Base-by-base conservation (phyloP, 169 alveolate genomes). In the Plasmodium berghei region DNA sequence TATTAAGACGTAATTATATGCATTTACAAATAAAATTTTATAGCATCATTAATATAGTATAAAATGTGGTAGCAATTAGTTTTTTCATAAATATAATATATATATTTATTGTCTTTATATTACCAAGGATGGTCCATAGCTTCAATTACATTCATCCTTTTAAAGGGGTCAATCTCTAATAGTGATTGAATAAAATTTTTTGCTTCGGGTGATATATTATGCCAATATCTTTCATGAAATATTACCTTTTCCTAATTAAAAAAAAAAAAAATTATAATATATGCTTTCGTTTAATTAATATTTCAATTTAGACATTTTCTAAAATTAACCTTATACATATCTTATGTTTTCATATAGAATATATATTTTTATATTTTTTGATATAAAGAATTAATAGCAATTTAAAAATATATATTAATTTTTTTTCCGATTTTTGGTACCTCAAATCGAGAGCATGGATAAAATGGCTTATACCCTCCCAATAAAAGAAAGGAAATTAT, bases 381-480 rank as follows among this genome's bases (percentile, higher is more conserved):
- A 34, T 34, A 34, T 34, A 34, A 34, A 34, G 6, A 34, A 34
- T 34, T 34, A 34, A 34, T 34, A 34, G 8, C 8, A 34, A 34
- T 4, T 34, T 34, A 34, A 34, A 34, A 34, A 34, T 34, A 34
- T 34, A 0, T 34, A 34, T 34, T 52, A 1, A 14, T 52, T 72
- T 18, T 72, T 73, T 22, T 40, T 9, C 55, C 55, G 46, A 46
- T 22, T 14, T 70, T 9, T 28, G 67, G 34, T 42, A 54, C 87
- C 46, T 77, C 73, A 86, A 89, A 91, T 14, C 70, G 77, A 26
- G 92, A 87, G 5, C 89, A 85, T 12, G 94, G 94, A 52, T 91
- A 91, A 87, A 91, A 91, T n/a, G 94, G 94, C 16, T 59, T 87
- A 58, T 91, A 91, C 45, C 94, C 94, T n/a, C 92, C 92, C 22